Evolutionary conservation across 1,284 basidiomycete species (phyloP), one percentile per base, ranked within the genome.

Genomic region (Ceratobasidium sp.): DNA sequence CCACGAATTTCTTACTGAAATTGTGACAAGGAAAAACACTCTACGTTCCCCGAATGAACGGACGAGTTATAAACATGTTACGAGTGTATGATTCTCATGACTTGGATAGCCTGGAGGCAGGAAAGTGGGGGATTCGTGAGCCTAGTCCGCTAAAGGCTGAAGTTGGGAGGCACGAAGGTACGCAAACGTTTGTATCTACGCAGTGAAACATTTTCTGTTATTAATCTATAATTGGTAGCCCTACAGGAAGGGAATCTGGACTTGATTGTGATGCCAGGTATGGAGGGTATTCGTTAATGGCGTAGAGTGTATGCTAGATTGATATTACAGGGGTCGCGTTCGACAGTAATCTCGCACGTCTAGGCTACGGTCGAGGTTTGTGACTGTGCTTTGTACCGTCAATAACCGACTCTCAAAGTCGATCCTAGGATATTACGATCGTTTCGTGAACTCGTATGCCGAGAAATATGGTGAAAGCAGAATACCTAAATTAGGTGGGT

Each of bases 41-140:
- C 31, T 79, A 75, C 39, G 79, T 79, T 11, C 79, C 79, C n/a
- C 79, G 78, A 60, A 68, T 78, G 68, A 78, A 79, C 39, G 61
- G 65, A 13, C 76, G 76, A 28, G 49, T 49, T 15, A 73, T 79
- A 23, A 63, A 79, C 39, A 79, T 79, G 79, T 63, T 79, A n/a
- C 68, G 79, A 26, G 47, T 79, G 33, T 79, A 79, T 35, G 76
- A 66, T 39, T 11, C 68, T n/a, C 63, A 73, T n/a, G 79, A 79
- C 51, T 63, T 77, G 26, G 51, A 68, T n/a, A 39, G 17, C 7
- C 51, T 75, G 13, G 42, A 51, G 35, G 15, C 69, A 10, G 79
- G 79, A 10, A 66, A 78, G 31, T 79, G 79, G 79, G 79, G 79
- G 15, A 79, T 79, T 26, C 77, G 76, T 28, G 79, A 79, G 37